Conservation (phyloP, 306 rosid genomes). For the Medicago arabica region DNA sequence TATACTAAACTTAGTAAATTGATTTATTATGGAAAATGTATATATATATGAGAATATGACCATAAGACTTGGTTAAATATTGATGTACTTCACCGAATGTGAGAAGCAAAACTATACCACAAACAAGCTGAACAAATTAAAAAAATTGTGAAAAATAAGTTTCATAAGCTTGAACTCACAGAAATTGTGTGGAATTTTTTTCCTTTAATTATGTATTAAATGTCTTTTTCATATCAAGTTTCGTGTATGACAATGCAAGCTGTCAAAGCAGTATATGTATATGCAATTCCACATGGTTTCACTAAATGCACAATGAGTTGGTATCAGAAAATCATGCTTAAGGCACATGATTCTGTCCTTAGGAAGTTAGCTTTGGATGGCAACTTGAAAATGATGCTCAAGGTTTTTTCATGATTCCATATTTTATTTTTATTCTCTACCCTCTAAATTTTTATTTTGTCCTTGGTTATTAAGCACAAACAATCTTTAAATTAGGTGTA, state of each 20-base stretch:
- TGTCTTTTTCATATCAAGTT: slow-evolving; percentile 9
- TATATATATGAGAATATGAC: too few species aligned
- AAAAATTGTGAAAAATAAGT: background rate
- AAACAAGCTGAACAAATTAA: background rate
- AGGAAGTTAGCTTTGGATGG: slow-evolving; percentile 16
- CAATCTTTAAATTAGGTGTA: too few species aligned
- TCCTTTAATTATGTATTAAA: background rate
- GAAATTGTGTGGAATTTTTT: background rate
- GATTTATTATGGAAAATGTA: too few species aligned
- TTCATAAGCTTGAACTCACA: background rate
- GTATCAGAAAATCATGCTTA: slow-evolving; percentile 42
- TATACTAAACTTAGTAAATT: background rate
- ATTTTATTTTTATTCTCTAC: background rate
- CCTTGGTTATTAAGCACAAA: too few species aligned
- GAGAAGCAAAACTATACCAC: too few species aligned
- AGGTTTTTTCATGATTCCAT: background rate
- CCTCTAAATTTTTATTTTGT: background rate
- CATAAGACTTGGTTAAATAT: too few species aligned
- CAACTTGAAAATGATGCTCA: slow-evolving; percentile 27
- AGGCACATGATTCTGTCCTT: slow-evolving; percentile 59
- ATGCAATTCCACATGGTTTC: slow-evolving; percentile 44
- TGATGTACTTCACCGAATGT: too few species aligned
- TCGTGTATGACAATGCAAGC: slow-evolving; percentile 36
- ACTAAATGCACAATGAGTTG: slow-evolving; percentile 42
- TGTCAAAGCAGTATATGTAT: slow-evolving; percentile 28